Conservation (phyloP, 148 eudicot species). For the Fagopyrum homotropicum region DNA sequence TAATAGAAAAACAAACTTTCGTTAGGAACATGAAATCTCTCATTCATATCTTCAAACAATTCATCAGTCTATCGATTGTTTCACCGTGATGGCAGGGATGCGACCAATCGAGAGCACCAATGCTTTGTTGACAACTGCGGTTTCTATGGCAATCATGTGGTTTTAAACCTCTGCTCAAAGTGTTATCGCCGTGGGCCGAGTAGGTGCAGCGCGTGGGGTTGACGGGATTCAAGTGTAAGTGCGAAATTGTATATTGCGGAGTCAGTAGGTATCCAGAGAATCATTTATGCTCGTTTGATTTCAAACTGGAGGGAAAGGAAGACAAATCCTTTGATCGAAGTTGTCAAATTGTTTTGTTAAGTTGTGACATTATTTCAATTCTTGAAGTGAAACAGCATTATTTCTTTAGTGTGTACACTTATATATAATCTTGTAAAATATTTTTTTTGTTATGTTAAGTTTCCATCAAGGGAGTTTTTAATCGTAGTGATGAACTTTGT, state of each 20-base stretch:
- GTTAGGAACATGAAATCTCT: no score
- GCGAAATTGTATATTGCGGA: conserved; percentile 41
- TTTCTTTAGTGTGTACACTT: no score
- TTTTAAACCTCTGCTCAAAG: conserved; percentile 32
- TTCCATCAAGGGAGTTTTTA: no score
- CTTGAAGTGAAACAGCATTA: no score
- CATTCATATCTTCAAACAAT: no score
- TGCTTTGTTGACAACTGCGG: conserved; percentile 41
- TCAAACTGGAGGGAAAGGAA: conserved; percentile 25
- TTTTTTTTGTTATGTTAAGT: no score
- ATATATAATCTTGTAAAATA: no score
- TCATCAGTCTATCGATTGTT: no score
- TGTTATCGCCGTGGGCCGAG: conserved; percentile 31
- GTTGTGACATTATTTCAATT: not conserved
- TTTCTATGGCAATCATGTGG: conserved; percentile 37
- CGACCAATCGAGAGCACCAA: conserved; percentile 12
- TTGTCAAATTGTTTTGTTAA: conserved; percentile 33
- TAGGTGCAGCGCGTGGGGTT: conserved; percentile 38
- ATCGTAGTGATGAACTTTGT: no score
- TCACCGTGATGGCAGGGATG: not conserved
- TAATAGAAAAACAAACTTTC: no score
- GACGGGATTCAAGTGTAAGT: conserved; percentile 44
- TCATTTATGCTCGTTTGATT: conserved; percentile 42
- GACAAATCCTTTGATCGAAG: conserved; percentile 33
- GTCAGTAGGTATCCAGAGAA: conserved; percentile 47